Conservation (phyloP, 345 rosid species). For the Rubroshorea leprosula region DNA sequence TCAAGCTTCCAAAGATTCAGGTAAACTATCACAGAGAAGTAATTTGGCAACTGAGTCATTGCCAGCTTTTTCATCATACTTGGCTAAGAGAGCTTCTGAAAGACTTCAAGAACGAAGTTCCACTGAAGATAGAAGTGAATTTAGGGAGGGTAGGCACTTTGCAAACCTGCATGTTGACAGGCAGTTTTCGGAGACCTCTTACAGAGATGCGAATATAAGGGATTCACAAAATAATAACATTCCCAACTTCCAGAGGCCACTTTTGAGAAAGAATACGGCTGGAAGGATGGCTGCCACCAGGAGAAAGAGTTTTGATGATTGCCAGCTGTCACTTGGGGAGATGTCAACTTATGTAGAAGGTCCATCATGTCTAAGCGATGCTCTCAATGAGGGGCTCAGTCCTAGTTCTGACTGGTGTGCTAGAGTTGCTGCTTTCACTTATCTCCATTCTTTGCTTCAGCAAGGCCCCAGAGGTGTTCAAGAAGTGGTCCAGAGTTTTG, state of each 20-base stretch:
- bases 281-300: constrained; percentile 78
- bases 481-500: constrained; percentile 88
- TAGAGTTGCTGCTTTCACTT: constrained; percentile 90
- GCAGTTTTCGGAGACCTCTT: constrained; percentile 56
- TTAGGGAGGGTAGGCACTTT: constrained; percentile 62
- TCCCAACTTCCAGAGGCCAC: constrained; percentile 98
- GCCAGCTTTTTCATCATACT: constrained; percentile 54
- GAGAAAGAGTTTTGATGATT: constrained; percentile 91
- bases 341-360: constrained; percentile 70
- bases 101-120: constrained; percentile 60
- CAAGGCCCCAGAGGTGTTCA: constrained; percentile 94
- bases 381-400: constrained; percentile 82
- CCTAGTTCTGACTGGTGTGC: constrained; percentile 97
- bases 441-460: constrained; percentile 75
- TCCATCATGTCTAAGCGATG: constrained; percentile 86
- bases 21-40: constrained; percentile 55
- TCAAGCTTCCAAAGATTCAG: constrained; percentile 92
- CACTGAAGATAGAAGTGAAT: constrained; percentile 59
- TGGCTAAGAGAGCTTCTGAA: constrained; percentile 64
- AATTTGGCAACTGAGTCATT: constrained; percentile 50
- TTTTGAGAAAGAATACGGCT: constrained; percentile 72
- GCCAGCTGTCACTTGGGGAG: constrained; percentile 75
- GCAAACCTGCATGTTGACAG: constrained; percentile 53
- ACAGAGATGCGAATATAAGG: constrained; percentile 54
- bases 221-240: constrained; percentile 69